These are phyloP conservation scores for Aphanomyces astaci DNA, from an alignment of 352 stramenopile species.

Conservation along the genomic window DNA sequence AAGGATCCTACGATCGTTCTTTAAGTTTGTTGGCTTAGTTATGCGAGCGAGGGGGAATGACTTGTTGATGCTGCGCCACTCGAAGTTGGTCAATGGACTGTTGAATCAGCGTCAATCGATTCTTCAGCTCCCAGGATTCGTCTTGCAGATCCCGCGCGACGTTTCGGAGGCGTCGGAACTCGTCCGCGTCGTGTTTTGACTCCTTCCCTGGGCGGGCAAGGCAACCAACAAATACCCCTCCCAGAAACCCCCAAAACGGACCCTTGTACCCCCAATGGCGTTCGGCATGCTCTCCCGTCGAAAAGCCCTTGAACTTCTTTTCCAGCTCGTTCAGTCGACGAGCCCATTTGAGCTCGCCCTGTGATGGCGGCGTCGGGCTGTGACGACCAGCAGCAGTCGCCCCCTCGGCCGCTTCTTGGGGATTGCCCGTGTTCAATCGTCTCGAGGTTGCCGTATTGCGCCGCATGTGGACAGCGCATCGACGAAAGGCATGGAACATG, in stretches of 20 bases:
- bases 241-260: neutral
- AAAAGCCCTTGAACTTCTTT: neutral
- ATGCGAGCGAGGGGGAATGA: neutral
- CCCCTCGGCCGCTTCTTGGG: neutral
- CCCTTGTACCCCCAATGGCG: too few species aligned
- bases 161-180: neutral
- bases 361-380: neutral
- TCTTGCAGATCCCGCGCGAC: conserved; percentile 3
- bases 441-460: neutral
- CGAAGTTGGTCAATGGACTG: neutral
- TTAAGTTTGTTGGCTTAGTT: too few species aligned
- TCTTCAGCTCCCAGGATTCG: neutral
- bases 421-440: neutral
- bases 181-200: neutral
- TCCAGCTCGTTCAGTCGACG: neutral
- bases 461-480: neutral
- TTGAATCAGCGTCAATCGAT: conserved; percentile 1
- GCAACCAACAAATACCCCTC: neutral
- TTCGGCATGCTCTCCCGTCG: neutral
- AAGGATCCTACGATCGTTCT: too few species aligned
- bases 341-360: neutral
- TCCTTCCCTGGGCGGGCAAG: neutral
- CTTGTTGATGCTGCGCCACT: neutral
- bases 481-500: neutral
- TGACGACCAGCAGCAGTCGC: neutral